Evolutionary conservation across 352 stramenopile genomes (phyloP), one percentile per base, ranked within the genome.

Genomic region (Phytophthora ramorum): DNA sequence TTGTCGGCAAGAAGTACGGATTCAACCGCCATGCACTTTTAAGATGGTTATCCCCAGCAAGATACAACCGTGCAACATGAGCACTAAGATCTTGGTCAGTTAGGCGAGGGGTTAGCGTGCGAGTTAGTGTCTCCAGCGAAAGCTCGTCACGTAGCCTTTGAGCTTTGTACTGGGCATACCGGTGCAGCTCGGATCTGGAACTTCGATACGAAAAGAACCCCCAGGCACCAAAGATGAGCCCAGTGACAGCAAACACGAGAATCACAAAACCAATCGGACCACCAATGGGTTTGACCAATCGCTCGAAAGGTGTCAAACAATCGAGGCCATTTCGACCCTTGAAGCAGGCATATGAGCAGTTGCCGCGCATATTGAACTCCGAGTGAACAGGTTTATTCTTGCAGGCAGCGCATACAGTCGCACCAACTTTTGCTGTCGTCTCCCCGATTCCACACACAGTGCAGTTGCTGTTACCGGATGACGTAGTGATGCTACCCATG

Each of bases 231-330:
- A 93, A 90, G 16, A 93, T 73, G 17, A 80, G 37, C 0, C 55
- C 58, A 1, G 72, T 80, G n/a, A 88, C 63, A 56, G 58, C 68
- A 60, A 91, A 79, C 7, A 94, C 79, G 3, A 96, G 54, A 48
- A 93, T 59, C 12, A 89, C 75, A 63, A 96, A 96, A 20, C 84
- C 84, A 4, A 96, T 45, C 4, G 81, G 77, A 4, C 88, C 88
- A 44, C 86, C 88, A 44, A 96, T 92, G 22, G 86, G 86, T 54
- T 93, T 86, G 24, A 93, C 72, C 22, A 96, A 79, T 1, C 82
- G 78, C 61, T 96, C 88, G 50, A 96, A 96, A 1, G 88, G 88
- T 1, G 88, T 96, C 38, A 95, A 69, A 52, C 88, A 96, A 56
- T 93, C 81, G 0, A 93, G 66, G 5, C 85, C 88, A 32, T 81